Base-by-base conservation (phyloP, 345 rosid genomes). In the Syzygium oleosum region DNA sequence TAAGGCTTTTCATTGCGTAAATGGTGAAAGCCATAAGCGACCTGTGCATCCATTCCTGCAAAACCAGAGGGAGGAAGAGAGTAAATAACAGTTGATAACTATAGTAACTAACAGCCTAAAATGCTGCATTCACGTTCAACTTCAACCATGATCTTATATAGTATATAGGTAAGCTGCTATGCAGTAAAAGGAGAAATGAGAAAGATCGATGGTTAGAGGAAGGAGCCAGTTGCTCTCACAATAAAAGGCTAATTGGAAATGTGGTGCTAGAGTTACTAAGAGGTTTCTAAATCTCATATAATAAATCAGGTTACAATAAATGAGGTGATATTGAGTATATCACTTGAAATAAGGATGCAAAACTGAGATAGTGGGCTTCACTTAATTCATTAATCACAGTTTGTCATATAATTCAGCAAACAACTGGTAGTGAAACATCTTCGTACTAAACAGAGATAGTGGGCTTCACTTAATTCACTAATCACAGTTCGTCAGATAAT, bases 41-140 rank as follows among this genome's bases (percentile, higher is more conserved):
- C 97, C 92, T 96, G 98, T 89, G 99, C 99, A 89, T 98, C 99
- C 99, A 98, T 98, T 86, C 99, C 99, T 96, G 89, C 22, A 87
- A 34, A 34, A 83, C 13, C 58, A 46, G 53, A 86, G 65, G 84
- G 86, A 87, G 52, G 17, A 68, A 2, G 22, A 25, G 59, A 73
- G 56, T 73, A 53, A 53, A 54, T 54, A 54, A 87, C 34, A 25
- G 25, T 54, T 38, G 55, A 53, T 17, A 10, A 56, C 51, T 55
- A 53, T 16, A 56, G 59, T 41, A 52, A 59, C 51, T 46, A 17
- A 52, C 55, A 65, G 56, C 63, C 63, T 31, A 31, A 21, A 25
- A 22, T 6, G 53, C 65, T 55, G 27, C 65, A 54, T 29, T 53
- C n/a, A 21, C n/a, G 2, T 73, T 38, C 49, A 73, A 73, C 80